Evolutionary conservation across 2,329 filamentous ascomycete species (phyloP), one percentile per base, ranked within the genome.

Genomic region (Ceratocystis harringtonii): DNA sequence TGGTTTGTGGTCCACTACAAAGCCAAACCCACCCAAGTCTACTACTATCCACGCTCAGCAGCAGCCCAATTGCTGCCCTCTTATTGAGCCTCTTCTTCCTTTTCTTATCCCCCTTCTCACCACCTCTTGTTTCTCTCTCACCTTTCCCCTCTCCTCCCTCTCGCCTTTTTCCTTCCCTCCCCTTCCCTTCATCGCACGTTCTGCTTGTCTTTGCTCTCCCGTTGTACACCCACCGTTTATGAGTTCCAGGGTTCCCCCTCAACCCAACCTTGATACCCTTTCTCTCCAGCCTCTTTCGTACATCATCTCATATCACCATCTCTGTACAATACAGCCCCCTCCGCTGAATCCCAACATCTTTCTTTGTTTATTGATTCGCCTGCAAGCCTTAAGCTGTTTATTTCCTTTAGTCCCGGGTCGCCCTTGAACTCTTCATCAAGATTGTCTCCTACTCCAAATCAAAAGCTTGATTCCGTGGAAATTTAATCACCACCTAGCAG

Each of bases 181-280:
- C 19, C 17, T 15, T 28, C 58, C 48, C 25, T 28, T 36, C 50
- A 63, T 67, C 48, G 25, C 52, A 50, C 52, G 28, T 61, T 48
- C 19, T 64, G 32, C 57, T 22, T 61, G 41, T 61, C 19, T 25
- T 48, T 58, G 17, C 41, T 19, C 44, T 5, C 45, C n/a, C 45
- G 48, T 48, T 48, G 25, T 43, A 60, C 22, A 25, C 22, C 50
- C 30, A 25, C 25, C 28, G 48, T 58, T 52, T 22, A 55, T 60
- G 28, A 48, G 58, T n/a, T 28, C 55, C 25, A 60, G 25, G 58
- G 55, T n/a, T 41, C 41, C 28, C 36, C 28, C 5, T 30, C 19
- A 50, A 61, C 63, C 10, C 63, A 50, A 58, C 41, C 55, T 64
- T 58, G 63, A 61, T 65, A 65, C 55, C 55, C 52, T 48, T 48